Evolutionary conservation across 2,329 filamentous ascomycete genomes (phyloP).

Genomic region (Colletotrichum truncatum): DNA sequence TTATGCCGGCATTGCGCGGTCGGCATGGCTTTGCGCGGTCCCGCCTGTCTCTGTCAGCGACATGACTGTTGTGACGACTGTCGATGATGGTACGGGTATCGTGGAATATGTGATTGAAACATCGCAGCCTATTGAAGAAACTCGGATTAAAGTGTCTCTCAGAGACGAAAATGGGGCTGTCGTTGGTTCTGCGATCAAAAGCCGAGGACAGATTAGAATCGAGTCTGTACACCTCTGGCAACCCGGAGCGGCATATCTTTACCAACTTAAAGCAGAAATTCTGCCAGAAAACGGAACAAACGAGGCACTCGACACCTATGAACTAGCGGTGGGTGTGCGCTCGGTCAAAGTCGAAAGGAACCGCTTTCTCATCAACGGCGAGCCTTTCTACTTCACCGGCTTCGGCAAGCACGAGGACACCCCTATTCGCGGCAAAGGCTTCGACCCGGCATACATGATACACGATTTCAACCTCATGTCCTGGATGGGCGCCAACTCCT

Average conservation of each 20-base stretch:
- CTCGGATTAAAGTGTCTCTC: neutral
- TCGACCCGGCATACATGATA: slow-evolving; percentile 41
- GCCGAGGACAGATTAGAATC: slow-evolving; percentile 28
- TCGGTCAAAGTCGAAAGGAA: slow-evolving; percentile 33
- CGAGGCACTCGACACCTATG: slow-evolving; percentile 31
- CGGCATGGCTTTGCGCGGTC: slow-evolving; percentile 38
- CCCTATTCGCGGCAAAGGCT: slow-evolving; percentile 38
- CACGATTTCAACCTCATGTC: slow-evolving; percentile 41
- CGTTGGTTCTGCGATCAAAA: slow-evolving; percentile 14
- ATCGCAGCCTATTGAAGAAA: neutral
- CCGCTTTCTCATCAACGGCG: slow-evolving; percentile 38
- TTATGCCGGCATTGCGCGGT: slow-evolving; percentile 39
- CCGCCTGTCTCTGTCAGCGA: slow-evolving; percentile 34
- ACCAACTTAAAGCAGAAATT: slow-evolving; percentile 34
- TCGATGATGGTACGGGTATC: slow-evolving; percentile 16
- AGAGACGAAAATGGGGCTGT: slow-evolving; percentile 20
- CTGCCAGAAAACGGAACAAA: neutral
- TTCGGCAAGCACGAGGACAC: slow-evolving; percentile 41
- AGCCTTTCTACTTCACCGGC: slow-evolving; percentile 41
- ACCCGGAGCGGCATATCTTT: slow-evolving; percentile 38
- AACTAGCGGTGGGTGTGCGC: slow-evolving; percentile 34
- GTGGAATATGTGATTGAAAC: slow-evolving; percentile 25
- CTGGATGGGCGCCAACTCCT: slow-evolving; percentile 43
- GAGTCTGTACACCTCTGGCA: slow-evolving; percentile 36
- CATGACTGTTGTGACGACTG: slow-evolving; percentile 35